These are phyloP conservation scores for Bimuria novae-zelandiae DNA, from an alignment of 2,329 filamentous ascomycete genomes.

Conservation along the genomic window DNA sequence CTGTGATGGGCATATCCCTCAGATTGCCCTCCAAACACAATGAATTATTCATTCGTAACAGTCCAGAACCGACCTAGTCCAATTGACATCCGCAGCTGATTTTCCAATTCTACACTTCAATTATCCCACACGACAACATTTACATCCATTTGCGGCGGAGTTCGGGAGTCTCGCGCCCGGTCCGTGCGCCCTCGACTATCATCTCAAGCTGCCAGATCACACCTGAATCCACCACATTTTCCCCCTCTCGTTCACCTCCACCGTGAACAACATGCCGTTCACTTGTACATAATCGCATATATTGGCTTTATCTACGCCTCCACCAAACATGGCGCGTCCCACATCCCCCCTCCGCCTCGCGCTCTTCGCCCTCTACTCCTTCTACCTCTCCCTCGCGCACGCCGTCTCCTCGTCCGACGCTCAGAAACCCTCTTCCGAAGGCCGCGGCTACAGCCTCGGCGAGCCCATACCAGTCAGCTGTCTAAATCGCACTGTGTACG, in stretches of 20 bases:
- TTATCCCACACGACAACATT: too few relatives aligned
- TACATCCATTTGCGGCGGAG: too few relatives aligned
- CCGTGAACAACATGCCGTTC: background rate
- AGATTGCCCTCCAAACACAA: too few relatives aligned
- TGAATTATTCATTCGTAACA: too few relatives aligned
- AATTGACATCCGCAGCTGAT: too few relatives aligned
- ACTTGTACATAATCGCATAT: conserved; percentile 6
- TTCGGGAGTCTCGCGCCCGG: background rate
- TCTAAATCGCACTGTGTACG: conserved; percentile 57
- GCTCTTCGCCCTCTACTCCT: conserved; percentile 33
- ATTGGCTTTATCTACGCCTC: background rate
- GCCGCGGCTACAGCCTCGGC: conserved; percentile 53
- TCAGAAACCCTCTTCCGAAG: conserved; percentile 49
- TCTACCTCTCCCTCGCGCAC: conserved; percentile 41
- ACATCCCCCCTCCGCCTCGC: conserved; percentile 21
- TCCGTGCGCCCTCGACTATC: conserved; percentile 3
- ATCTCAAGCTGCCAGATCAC: conserved; percentile 10
- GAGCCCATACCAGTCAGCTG: conserved; percentile 57
- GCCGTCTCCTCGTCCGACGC: conserved; percentile 47
- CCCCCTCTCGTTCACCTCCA: background rate
- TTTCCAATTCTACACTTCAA: too few relatives aligned
- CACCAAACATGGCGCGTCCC: background rate
- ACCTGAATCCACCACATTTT: too few relatives aligned
- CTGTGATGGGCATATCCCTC: too few relatives aligned
- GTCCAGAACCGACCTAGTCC: too few relatives aligned